phyloP scores from a whole-genome alignment of 257 asterid species.

The Rubia yunnanensis region DNA sequence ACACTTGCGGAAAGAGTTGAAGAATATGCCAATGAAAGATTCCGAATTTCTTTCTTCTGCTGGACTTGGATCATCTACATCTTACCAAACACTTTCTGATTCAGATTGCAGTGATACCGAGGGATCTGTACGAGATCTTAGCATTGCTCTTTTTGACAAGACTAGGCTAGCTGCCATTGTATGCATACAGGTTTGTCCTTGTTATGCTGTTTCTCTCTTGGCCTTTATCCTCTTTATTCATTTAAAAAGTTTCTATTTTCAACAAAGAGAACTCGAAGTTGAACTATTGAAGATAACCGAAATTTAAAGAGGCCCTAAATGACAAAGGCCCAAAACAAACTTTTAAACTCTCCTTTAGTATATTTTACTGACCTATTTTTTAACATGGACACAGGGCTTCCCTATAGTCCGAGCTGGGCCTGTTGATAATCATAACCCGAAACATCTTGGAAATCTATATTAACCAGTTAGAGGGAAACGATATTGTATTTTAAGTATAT shows the following conservation, averaged over 20 bases:
- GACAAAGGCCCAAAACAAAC: neutral
- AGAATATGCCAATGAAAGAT: conserved; percentile 27
- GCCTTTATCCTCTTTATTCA: neutral
- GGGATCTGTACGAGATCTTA: conserved; percentile 43
- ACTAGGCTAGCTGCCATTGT: conserved; percentile 76
- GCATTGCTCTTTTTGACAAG: conserved; percentile 37
- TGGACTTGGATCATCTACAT: conserved; percentile 26
- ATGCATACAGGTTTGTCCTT: conserved; percentile 70
- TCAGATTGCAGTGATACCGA: conserved; percentile 91
- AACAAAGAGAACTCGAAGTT: neutral
- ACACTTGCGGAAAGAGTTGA: conserved; percentile 57
- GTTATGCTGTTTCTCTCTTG: conserved; percentile 16
- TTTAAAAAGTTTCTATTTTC: too few species aligned
- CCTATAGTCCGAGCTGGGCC: neutral
- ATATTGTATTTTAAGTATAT: neutral
- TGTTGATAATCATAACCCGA: neutral
- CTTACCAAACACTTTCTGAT: conserved; percentile 50
- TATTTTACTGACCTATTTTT: neutral
- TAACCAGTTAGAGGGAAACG: too few species aligned
- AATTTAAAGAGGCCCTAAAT: too few species aligned
- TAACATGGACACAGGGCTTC: neutral
- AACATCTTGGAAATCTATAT: neutral
- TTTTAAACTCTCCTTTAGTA: neutral
- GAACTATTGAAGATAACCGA: neutral
- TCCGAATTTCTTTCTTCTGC: conserved; percentile 33